Evolutionary conservation across 257 asterid genomes (phyloP).

Genomic region (Sherardia arvensis): DNA sequence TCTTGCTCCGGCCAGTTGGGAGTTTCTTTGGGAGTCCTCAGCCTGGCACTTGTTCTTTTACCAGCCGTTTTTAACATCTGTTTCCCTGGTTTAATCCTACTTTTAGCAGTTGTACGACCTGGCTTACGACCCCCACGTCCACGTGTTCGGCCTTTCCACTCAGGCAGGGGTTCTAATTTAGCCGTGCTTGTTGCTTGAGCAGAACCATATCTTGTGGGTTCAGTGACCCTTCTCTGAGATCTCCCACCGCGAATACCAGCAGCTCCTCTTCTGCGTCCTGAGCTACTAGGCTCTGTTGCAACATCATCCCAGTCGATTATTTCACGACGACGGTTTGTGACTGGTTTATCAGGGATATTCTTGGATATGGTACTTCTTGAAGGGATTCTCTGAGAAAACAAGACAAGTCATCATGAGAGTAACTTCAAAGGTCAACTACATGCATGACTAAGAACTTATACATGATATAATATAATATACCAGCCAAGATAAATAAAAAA

Average conservation of each 20-base stretch:
- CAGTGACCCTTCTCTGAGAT: slow-evolving; percentile 23
- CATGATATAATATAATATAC: not conserved
- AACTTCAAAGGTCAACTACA: not conserved
- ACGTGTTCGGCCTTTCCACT: slow-evolving; percentile 40
- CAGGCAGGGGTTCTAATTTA: slow-evolving; percentile 25
- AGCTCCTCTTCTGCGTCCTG: slow-evolving; percentile 45
- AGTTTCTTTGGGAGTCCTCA: slow-evolving; percentile 12
- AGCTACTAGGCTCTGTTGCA: slow-evolving; percentile 17
- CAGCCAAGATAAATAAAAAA: not conserved
- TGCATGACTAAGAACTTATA: not conserved
- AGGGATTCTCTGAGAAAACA: slow-evolving; percentile 34
- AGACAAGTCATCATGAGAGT: not conserved
- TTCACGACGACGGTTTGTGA: slow-evolving; percentile 22
- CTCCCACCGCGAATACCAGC: slow-evolving; percentile 36
- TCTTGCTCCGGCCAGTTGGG: slow-evolving; percentile 20
- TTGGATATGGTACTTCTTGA: slow-evolving; percentile 21
- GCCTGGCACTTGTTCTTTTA: slow-evolving; percentile 11
- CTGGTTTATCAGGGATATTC: slow-evolving; percentile 18
- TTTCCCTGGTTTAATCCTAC: slow-evolving; percentile 30
- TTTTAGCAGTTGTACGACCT: slow-evolving; percentile 36
- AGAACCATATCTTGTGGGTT: slow-evolving; percentile 22
- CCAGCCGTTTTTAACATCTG: slow-evolving; percentile 9
- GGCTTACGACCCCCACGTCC: slow-evolving; percentile 40
- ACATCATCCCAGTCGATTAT: slow-evolving; percentile 22
- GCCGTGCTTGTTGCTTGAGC: slow-evolving; percentile 18